phyloP scores from a whole-genome alignment of 371 early-diverging fungal genomes.

The Mucor sp. region DNA sequence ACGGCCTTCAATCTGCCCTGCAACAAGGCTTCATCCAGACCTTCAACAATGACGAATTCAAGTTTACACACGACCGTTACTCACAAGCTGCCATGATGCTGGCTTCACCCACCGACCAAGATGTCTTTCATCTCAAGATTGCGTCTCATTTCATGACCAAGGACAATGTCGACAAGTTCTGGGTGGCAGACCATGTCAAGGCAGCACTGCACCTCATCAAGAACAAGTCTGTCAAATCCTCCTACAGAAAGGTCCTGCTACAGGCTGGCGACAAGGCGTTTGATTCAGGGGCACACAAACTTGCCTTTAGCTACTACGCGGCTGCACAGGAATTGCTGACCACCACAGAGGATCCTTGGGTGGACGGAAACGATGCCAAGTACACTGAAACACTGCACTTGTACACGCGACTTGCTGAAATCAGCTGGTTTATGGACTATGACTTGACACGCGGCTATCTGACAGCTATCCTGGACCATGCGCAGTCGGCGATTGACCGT shows the following conservation, averaged over 20 bases:
- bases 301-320: slow-evolving; percentile 43
- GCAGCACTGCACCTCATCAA: slow-evolving; percentile 82
- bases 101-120: slow-evolving; percentile 29
- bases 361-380: slow-evolving; percentile 37
- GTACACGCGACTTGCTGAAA: slow-evolving; percentile 44
- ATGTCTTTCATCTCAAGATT: slow-evolving; percentile 39
- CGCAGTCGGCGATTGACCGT: slow-evolving; percentile 45
- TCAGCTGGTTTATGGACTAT: slow-evolving; percentile 45
- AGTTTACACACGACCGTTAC: slow-evolving; percentile 49
- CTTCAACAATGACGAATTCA: slow-evolving; percentile 42
- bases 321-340: slow-evolving; percentile 34
- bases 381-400: slow-evolving; percentile 49
- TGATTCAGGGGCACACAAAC: slow-evolving; percentile 42
- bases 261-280: slow-evolving; percentile 50
- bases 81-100: slow-evolving; percentile 49
- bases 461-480: slow-evolving; percentile 33
- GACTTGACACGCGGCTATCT: slow-evolving; percentile 28
- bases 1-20: slow-evolving; percentile 48
- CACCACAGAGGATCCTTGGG: slow-evolving; percentile 32
- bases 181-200: slow-evolving; percentile 74
- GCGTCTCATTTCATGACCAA: slow-evolving; percentile 40
- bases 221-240: slow-evolving; percentile 43
- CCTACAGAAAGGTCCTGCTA: slow-evolving; percentile 34
- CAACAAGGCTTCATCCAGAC: slow-evolving; percentile 51
- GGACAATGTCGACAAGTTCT: slow-evolving; percentile 38